Conservation (phyloP, 2,329 filamentous ascomycete species). For the Aschersonia sp. region DNA sequence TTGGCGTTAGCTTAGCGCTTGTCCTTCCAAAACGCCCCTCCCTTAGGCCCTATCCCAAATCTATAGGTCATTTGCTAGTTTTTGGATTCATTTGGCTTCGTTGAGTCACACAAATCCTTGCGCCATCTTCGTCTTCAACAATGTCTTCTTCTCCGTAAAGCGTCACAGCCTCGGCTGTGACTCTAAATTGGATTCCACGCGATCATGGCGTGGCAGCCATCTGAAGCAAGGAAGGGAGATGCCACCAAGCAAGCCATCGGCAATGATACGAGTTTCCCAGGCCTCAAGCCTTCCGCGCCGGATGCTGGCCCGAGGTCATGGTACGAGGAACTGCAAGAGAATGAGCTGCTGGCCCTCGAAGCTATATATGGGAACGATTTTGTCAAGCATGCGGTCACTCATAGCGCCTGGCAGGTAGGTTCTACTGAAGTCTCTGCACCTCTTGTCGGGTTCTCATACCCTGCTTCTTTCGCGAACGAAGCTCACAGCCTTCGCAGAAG, state of each 20-base stretch:
- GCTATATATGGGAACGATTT: slow-evolving; percentile 90
- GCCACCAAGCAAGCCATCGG: slow-evolving; percentile 23
- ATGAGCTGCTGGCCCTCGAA: slow-evolving; percentile 73
- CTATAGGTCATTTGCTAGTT: no score
- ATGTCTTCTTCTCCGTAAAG: slow-evolving; percentile 35
- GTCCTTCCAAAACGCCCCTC: no score
- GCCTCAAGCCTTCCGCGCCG: slow-evolving; percentile 28
- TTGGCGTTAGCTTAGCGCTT: no score
- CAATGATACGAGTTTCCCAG: slow-evolving; percentile 36
- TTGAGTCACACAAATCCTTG: not conserved
- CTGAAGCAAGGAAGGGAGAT: slow-evolving; percentile 33
- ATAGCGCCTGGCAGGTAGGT: slow-evolving; percentile 71
- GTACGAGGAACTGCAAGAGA: slow-evolving; percentile 74
- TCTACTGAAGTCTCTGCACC: not conserved
- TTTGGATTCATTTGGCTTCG: no score
- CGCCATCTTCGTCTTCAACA: not conserved
- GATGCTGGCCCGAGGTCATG: slow-evolving; percentile 33
- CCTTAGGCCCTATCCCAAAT: no score
- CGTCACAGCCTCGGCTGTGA: slow-evolving; percentile 40
- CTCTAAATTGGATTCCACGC: slow-evolving; percentile 19
- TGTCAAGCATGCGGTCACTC: slow-evolving; percentile 53
- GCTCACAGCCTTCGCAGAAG: slow-evolving; percentile 34
- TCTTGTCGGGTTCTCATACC: not conserved
- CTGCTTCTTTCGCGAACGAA: not conserved
- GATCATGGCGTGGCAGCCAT: slow-evolving; percentile 38